phyloP scores from a whole-genome alignment of 2,329 filamentous ascomycete species.

The Epicoccum sorghinum region DNA sequence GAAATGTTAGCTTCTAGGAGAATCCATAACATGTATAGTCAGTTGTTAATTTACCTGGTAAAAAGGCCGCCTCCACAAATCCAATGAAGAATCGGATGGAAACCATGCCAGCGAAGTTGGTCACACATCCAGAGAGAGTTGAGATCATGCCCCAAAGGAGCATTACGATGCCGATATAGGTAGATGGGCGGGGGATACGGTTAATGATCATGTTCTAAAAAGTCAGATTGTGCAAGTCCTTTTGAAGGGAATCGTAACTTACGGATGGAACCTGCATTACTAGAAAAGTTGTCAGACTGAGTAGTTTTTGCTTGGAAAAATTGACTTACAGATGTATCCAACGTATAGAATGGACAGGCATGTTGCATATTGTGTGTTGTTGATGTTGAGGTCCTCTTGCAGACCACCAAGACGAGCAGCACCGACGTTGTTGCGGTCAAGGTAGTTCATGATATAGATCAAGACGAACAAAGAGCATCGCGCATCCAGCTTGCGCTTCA shows the following conservation, averaged over 20 bases:
- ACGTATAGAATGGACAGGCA: conserved; percentile 41
- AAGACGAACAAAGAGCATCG: conserved; percentile 43
- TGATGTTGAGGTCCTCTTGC: conserved; percentile 39
- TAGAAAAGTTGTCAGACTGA: background rate
- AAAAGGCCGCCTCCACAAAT: conserved; percentile 55
- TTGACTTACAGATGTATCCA: conserved; percentile 18
- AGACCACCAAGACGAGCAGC: conserved; percentile 43
- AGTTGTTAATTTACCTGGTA: conserved; percentile 49
- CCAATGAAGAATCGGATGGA: conserved; percentile 47
- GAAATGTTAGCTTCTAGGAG: conserved; percentile 47
- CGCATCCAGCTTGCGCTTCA: conserved; percentile 44
- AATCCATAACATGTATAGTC: too few species aligned
- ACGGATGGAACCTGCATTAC: conserved; percentile 2
- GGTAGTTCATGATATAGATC: conserved; percentile 47
- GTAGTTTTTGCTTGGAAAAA: too few species aligned
- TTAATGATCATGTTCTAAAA: conserved; percentile 48
- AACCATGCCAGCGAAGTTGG: conserved; percentile 47
- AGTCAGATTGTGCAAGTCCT: background rate
- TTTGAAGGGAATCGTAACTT: background rate
- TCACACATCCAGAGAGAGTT: conserved; percentile 40
- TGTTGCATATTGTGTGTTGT: conserved; percentile 42
- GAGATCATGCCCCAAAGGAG: conserved; percentile 50
- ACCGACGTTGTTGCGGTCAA: conserved; percentile 44
- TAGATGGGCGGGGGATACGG: conserved; percentile 38
- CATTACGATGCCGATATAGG: conserved; percentile 48